Evolutionary conservation across 2,329 filamentous ascomycete genomes (phyloP).

Genomic region (Sporothrix sp.): DNA sequence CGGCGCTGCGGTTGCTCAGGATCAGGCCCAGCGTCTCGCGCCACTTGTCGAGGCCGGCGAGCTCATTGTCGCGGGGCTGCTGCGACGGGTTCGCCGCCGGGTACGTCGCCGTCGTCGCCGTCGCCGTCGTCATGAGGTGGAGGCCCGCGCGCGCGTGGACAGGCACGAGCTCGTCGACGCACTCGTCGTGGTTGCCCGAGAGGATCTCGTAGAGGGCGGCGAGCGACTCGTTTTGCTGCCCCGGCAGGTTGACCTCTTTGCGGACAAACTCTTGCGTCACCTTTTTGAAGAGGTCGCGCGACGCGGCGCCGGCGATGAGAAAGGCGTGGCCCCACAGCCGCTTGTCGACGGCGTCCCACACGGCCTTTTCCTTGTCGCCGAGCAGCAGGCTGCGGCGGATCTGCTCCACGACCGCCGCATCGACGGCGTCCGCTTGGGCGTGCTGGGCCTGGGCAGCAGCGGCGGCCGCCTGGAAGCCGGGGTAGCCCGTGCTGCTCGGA

Average conservation of each 20-base stretch:
- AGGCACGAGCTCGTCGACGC: slow-evolving; percentile 89
- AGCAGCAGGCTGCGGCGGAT: slow-evolving; percentile 64
- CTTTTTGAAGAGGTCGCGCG: slow-evolving; percentile 78
- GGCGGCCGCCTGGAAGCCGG: slow-evolving; percentile 8
- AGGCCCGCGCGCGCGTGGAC: slow-evolving; percentile 85
- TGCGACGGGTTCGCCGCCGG: slow-evolving; percentile 39
- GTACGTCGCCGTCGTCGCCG: slow-evolving; percentile 51
- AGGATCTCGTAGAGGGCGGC: slow-evolving; percentile 90
- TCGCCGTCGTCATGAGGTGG: slow-evolving; percentile 79
- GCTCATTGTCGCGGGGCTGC: slow-evolving; percentile 60
- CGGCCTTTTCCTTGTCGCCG: slow-evolving; percentile 81
- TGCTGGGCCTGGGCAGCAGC: background rate
- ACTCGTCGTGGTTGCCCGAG: slow-evolving; percentile 88
- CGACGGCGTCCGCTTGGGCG: slow-evolving; percentile 49
- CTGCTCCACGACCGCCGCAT: slow-evolving; percentile 58
- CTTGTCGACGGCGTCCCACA: slow-evolving; percentile 88
- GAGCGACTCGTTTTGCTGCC: slow-evolving; percentile 74
- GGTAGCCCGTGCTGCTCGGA: slow-evolving; percentile 11
- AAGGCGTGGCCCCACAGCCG: slow-evolving; percentile 94
- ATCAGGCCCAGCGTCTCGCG: slow-evolving; percentile 79
- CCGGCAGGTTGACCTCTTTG: slow-evolving; percentile 78
- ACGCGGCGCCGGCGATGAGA: slow-evolving; percentile 71
- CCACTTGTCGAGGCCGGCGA: slow-evolving; percentile 88
- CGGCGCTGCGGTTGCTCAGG: slow-evolving; percentile 74
- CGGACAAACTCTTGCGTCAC: slow-evolving; percentile 92